Percentiles rank a stretch among this genome's conserved stretches.
Evolutionary conservation across 2,329 filamentous ascomycete genomes (phyloP).

Genomic region (Fusarium palustre): DNA sequence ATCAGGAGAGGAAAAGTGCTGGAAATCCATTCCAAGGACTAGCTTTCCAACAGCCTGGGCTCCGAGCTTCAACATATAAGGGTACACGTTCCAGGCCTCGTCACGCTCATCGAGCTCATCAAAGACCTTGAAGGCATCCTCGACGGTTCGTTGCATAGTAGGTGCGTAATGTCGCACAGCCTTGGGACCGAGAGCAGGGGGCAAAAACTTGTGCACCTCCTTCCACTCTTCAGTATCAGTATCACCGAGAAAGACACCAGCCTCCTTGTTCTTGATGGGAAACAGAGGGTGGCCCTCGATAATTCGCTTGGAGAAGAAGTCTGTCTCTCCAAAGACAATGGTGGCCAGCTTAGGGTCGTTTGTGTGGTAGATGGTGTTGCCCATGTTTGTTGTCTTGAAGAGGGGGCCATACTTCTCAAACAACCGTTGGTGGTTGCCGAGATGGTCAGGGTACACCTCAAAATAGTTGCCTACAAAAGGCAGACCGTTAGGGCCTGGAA

Average conservation of each 20-base stretch:
- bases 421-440: conserved; percentile 67
- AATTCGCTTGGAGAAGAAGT: conserved; percentile 67
- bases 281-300: conserved; percentile 61
- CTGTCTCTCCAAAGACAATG: conserved; percentile 61
- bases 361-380: conserved; percentile 61
- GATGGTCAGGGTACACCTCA: conserved; percentile 67
- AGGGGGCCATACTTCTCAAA: conserved; percentile 65
- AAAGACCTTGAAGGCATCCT: conserved; percentile 63
- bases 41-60: conserved; percentile 60
- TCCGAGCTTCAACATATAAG: conserved; percentile 63
- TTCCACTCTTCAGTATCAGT: conserved; percentile 64
- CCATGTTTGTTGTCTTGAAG: conserved; percentile 65
- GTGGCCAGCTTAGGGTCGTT: conserved; percentile 61
- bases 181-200: conserved; percentile 68
- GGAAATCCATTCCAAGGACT: conserved; percentile 59
- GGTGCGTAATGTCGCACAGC: conserved; percentile 71
- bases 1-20: conserved; percentile 58
- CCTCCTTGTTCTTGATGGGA: conserved; percentile 56
- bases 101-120: conserved; percentile 62
- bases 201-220: conserved; percentile 70
- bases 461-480: conserved; percentile 66
- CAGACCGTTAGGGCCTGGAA: conserved; percentile 62
- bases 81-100: conserved; percentile 62
- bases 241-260: conserved; percentile 61
- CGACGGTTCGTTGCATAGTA: conserved; percentile 66